Evolutionary conservation across 441 rosid species (phyloP), one percentile per base, ranked within the genome.

Genomic region (Erysimum cheiri): DNA sequence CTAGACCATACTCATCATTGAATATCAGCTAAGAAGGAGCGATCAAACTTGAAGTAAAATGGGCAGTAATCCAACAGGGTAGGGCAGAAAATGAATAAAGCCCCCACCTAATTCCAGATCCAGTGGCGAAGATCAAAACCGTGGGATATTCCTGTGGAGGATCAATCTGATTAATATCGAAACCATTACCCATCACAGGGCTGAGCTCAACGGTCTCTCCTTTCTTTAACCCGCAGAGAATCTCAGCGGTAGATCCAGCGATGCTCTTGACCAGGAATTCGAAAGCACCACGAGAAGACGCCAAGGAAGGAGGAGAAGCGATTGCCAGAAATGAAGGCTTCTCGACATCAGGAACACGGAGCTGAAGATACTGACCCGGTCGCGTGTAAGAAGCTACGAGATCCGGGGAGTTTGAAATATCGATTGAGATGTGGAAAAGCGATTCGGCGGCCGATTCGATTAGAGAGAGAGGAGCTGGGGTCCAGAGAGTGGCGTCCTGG

Each of bases 361-460:
- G 85, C 92, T 90, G 98, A 29, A 92, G 89, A 80, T 90, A 95
- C 80, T 95, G 99, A 10, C 99, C 99, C 11, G 97, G 80, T 7
- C 75, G 70, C 28, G 88, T 80, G 72, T 95, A 78, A 1, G 97
- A 84, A 4, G 77, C 75, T 12, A 73, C 93, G 26, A 95, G 87
- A 80, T 91, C 93, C 2, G 96, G 92, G 10, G 90, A 74, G 66
- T 85, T 79, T 0, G 93, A 90, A 33, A 95, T 73, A 80, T 92
- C 99, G 76, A 92, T 66, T 29, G 82, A 70, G 52, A 95, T 48
- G 80, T 92, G 93, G 79, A 92, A 95, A 57, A 92, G 90, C 64
- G 96, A 89, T 71, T 92, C 93, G 19, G 96, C 97, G 0, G 90
- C 92, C 8, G 85, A 79, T 40, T 80, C 84, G 71, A 94, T 57